Percentiles rank a stretch among this genome's conserved stretches.
phyloP scores from a whole-genome alignment of 176 grass and related monocot species.

The Hsuehochloa calcarea region DNA sequence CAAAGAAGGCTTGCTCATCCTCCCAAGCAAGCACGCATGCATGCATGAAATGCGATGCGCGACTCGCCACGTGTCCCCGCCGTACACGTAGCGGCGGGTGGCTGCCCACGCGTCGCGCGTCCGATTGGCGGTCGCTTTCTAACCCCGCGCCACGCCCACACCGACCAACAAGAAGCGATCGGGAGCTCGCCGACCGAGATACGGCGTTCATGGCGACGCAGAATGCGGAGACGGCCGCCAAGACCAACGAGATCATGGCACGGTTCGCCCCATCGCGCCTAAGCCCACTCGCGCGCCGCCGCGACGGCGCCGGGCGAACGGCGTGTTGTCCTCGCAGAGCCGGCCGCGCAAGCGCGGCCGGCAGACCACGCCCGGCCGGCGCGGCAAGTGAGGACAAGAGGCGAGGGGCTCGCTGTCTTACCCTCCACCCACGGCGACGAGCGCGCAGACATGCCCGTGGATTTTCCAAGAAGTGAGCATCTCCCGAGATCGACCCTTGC shows the following conservation, averaged over 20 bases:
- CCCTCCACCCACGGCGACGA: background rate
- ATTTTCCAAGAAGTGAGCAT: background rate
- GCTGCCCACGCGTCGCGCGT: background rate
- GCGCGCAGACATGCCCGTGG: background rate
- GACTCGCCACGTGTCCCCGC: background rate
- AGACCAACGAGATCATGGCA: background rate
- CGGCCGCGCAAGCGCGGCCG: background rate
- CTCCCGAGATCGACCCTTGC: background rate
- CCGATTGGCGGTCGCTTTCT: background rate
- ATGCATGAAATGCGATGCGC: background rate
- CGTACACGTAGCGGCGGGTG: background rate
- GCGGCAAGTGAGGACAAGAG: background rate
- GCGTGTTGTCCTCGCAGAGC: background rate
- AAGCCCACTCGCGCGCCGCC: background rate
- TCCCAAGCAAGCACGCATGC: background rate
- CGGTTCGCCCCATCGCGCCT: slow-evolving; percentile 24
- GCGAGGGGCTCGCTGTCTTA: background rate
- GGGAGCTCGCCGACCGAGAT: background rate
- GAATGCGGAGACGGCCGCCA: background rate
- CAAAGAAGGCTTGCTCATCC: background rate
- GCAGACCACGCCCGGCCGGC: background rate
- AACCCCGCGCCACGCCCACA: background rate
- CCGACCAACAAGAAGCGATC: background rate
- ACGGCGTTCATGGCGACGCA: background rate
- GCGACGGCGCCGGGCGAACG: background rate